Conservation (phyloP, 768 basidiomycete species). For the Psilocybe sp. region DNA sequence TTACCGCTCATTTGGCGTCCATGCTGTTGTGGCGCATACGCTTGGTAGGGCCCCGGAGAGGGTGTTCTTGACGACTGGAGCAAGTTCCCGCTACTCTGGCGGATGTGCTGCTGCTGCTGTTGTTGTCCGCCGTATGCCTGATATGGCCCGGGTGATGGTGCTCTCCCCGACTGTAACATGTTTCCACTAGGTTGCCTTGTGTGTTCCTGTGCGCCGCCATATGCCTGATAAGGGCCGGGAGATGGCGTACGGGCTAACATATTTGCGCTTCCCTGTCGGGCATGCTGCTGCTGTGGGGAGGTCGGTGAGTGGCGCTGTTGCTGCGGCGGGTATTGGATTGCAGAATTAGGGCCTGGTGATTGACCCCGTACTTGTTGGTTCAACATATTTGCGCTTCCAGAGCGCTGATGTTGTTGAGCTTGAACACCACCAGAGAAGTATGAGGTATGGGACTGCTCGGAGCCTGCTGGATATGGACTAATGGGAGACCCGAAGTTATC, state of each 20-base stretch:
- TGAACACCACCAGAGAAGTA: conserved; percentile 4
- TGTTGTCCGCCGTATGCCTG: conserved; percentile 6
- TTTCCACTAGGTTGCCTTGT: conserved; percentile 5
- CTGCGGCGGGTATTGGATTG: conserved; percentile 27
- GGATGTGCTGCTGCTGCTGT: conserved; percentile 20
- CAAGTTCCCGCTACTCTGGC: conserved; percentile 22
- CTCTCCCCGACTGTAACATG: conserved; percentile 4
- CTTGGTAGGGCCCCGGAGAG: conserved; percentile 21
- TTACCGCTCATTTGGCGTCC: conserved; percentile 16
- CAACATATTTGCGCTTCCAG: conserved; percentile 19
- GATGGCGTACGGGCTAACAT: conserved; percentile 8
- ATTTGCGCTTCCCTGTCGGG: conserved; percentile 4
- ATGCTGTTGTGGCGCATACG: conserved; percentile 15
- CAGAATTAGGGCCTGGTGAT: conserved; percentile 20
- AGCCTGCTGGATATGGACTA: conserved; percentile 11
- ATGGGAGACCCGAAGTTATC: conserved; percentile 17
- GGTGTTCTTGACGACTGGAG: conserved; percentile 10
- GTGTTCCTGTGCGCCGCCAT: conserved; percentile 5
- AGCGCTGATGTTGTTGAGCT: conserved; percentile 19
- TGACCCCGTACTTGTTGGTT: conserved; percentile 15
- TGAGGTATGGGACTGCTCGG: conserved; percentile 11
- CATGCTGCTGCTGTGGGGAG: conserved; percentile 13
- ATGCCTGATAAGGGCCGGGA: conserved; percentile 12
- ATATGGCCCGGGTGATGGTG: conserved; percentile 13
- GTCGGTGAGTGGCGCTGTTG: conserved; percentile 8